Evolutionary conservation across 2,329 filamentous ascomycete genomes (phyloP), one percentile per base, ranked within the genome.

Genomic region (Mollisiaceae sp.): DNA sequence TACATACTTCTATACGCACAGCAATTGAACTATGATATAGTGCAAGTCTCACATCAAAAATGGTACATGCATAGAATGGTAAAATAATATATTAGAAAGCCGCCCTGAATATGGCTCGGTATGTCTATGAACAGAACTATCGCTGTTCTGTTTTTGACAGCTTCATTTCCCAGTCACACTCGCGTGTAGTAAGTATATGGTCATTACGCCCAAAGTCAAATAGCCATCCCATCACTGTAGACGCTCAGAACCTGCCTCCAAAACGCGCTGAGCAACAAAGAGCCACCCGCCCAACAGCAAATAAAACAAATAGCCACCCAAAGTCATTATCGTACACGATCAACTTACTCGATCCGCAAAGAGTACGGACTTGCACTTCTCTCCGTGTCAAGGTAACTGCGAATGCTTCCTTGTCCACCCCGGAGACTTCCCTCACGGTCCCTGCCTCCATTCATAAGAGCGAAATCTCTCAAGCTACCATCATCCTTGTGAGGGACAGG

Each of bases 401-500:
- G 58, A n/a, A 67, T 39, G 58, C 67, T 65, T 41, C 54, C 54
- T 57, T 60, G 60, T 22, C 59, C 68, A 22, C 43, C 43, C 38
- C 56, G 45, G 15, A 68, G 2, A 43, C 64, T 67, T 12, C 58
- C 60, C 14, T 67, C 67, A 24, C 64, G 59, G 47, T 57, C 62
- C 20, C 58, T 66, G 0, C 32, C 64, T 20, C 69, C 66, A 62
- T 72, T 65, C n/a, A 56, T 45, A 6, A 71, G 39, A 1, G 70
- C 71, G 60, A 74, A 75, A 63, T 72, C 69, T 50, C 70, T 67
- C n/a, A 74, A 59, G 45, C 69, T 71, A 8, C 55, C 65, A 38
- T 61, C 60, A 41, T 74, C 72, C 18, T 62, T 65, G 2, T 60
- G 54, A 20, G 52, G 35, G 59, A 60, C 18, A 47, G 66, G 62